Base-by-base conservation (phyloP, 805 yeast species). In the Yarrowia phangngaensis region DNA sequence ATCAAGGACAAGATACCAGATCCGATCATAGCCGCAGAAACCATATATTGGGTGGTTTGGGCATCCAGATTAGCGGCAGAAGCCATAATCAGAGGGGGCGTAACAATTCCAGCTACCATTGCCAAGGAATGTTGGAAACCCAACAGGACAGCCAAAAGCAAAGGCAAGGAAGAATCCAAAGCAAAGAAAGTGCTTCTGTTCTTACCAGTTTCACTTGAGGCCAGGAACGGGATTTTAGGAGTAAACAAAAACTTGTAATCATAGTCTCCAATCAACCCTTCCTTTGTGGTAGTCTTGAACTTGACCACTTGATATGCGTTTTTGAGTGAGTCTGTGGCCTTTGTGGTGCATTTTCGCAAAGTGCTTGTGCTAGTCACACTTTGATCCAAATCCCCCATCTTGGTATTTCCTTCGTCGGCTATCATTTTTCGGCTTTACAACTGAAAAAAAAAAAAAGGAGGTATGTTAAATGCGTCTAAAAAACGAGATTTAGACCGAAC, bases 111-210 rank as follows among this genome's bases (percentile, higher is more conserved):
- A 12, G 95, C 96, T 67, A 88, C 68, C 95, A 89, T 88, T 19
- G 96, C 79, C 55, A 88, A 64, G 1, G 95, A 69, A 62, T 88
- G 97, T 68, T 88, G 96, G 54, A 88, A 72, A 13, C 97, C 96
- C 24, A 89, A 73, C 8, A 88, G 51, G 51, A 83, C 63, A 1
- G 94, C 95, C 51, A 88, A 69, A 6, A 83, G 56, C n/a, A 87
- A 56, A 0, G 97, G 97, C 78, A 89, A 80, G 1, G 80, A 85
- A 33, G 80, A 77, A 61, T 87, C 71, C 43, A 88, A 66, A 4
- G 92, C 87, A 58, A 87, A 89, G 66, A 88, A 88, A 0, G 95
- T 95, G 58, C 82, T 87, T 2, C 77, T 67, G 47, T 74, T 75
- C 23, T 55, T 68, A 65, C 54, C 60, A 65, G 57, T 56, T 68